Percentiles rank a stretch among this genome's conserved stretches.
Conservation (phyloP, 768 basidiomycete genomes). For the Daedaleopsis nitida region DNA sequence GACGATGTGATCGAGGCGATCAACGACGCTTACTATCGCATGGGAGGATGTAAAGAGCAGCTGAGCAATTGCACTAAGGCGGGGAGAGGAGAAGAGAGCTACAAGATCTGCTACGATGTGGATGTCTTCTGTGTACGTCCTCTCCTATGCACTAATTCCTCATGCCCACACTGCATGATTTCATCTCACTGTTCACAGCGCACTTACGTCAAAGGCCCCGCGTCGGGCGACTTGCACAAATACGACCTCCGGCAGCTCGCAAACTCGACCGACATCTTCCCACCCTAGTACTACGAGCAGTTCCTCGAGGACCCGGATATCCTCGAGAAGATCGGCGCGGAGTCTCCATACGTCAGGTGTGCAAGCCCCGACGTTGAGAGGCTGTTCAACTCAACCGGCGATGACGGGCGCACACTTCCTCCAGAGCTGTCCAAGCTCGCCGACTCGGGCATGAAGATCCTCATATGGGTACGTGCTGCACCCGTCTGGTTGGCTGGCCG, state of each 20-base stretch:
- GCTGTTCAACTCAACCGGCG: conserved; percentile 55
- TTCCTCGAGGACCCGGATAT: conserved; percentile 44
- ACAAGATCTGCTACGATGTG: conserved; percentile 51
- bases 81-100: conserved; percentile 45
- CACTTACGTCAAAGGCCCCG: conserved; percentile 50
- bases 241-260: conserved; percentile 47
- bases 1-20: conserved; percentile 46
- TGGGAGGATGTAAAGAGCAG: conserved; percentile 55
- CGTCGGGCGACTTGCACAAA: conserved; percentile 52
- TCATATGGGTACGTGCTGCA: conserved; percentile 39
- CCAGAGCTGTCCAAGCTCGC: conserved; percentile 51
- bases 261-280: conserved; percentile 56
- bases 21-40: conserved; percentile 47
- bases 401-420: conserved; percentile 56
- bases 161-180: not conserved
- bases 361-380: conserved; percentile 41
- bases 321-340: conserved; percentile 53
- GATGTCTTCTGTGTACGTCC: conserved; percentile 57
- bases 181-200: no score
- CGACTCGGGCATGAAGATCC: conserved; percentile 40
- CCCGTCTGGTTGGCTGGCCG: not conserved
- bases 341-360: conserved; percentile 48
- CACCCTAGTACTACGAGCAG: conserved; percentile 54
- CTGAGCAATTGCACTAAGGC: conserved; percentile 58
- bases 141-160: not conserved